Conservation (phyloP, 176 grass and related monocot genomes). For the Eleusine coracana region DNA sequence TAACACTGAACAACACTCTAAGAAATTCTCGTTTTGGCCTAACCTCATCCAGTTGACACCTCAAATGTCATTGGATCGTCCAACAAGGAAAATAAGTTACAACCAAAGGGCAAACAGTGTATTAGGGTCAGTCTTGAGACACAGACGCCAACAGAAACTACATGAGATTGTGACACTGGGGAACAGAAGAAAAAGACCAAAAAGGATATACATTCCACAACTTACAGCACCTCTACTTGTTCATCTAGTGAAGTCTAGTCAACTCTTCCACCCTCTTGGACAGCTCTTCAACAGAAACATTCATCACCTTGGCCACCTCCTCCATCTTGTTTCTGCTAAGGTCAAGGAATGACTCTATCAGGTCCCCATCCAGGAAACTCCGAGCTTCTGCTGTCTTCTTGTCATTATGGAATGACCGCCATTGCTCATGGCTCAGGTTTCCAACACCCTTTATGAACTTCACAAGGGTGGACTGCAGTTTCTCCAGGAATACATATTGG, state of each 20-base stretch:
- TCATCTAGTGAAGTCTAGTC: constrained; percentile 80
- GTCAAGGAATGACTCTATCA: constrained; percentile 93
- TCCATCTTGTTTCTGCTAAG: constrained; percentile 79
- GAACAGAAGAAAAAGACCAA: background rate
- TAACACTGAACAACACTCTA: background rate
- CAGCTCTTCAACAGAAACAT: constrained; percentile 70
- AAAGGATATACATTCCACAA: constrained; percentile 27
- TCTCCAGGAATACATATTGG: constrained; percentile 82
- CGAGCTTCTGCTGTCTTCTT: constrained; percentile 65
- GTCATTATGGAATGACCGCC: constrained; percentile 85
- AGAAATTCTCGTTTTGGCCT: background rate
- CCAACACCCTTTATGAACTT: constrained; percentile 91
- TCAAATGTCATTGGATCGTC: background rate
- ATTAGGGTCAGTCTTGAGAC: background rate
- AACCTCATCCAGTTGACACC: background rate
- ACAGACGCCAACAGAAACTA: background rate
- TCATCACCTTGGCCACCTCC: constrained; percentile 71
- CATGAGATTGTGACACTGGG: background rate
- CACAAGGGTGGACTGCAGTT: constrained; percentile 70
- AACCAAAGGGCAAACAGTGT: background rate
- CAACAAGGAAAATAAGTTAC: background rate
- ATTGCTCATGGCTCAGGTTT: constrained; percentile 82
- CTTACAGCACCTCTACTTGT: constrained; percentile 15
- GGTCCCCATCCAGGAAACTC: constrained; percentile 84
- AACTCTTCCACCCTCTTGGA: constrained; percentile 93